Percentiles rank a stretch among this genome's conserved stretches.
Evolutionary conservation across 139 green algal species (phyloP).

Genomic region (Chlorella sp.): DNA sequence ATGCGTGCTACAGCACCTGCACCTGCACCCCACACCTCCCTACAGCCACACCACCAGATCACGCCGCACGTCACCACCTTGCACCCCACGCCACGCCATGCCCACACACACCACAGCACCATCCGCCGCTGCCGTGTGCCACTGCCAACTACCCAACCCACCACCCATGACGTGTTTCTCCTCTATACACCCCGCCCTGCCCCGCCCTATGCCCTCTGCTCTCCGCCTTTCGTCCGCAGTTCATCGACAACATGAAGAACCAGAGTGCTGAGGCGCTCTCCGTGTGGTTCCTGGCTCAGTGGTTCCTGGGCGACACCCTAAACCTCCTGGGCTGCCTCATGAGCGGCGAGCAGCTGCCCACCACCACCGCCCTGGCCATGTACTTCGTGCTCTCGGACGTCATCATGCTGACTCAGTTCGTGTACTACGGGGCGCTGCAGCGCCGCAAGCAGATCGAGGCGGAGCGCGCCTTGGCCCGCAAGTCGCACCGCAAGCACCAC

Average conservation of each 20-base stretch:
- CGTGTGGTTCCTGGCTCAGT: constrained; percentile 83
- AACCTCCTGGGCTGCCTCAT: constrained; percentile 80
- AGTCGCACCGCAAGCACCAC: constrained; percentile 6
- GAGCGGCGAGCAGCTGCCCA: constrained; percentile 76
- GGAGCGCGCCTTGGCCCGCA: not conserved
- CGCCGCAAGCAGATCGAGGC: constrained; percentile 10
- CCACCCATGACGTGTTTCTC: too few species aligned
- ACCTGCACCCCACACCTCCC: too few species aligned
- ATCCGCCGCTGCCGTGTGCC: too few species aligned
- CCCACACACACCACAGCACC: too few species aligned
- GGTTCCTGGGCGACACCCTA: constrained; percentile 58
- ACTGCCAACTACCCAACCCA: too few species aligned
- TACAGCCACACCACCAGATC: too few species aligned
- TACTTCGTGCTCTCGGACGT: constrained; percentile 75
- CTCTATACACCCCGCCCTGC: too few species aligned
- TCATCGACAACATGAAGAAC: constrained; percentile 72
- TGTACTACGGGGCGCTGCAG: constrained; percentile 58
- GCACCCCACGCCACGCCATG: too few species aligned
- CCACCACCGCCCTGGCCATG: constrained; percentile 24
- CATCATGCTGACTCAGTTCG: constrained; percentile 72
- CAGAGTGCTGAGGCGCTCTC: constrained; percentile 72
- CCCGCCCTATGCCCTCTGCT: too few species aligned
- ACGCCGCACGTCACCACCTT: too few species aligned
- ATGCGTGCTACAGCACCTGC: too few species aligned
- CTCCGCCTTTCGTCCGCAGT: constrained; percentile 57